Evolutionary conservation across 1,139 yeast species (phyloP), one percentile per base, ranked within the genome.

Genomic region (Suhomyces kunorum): DNA sequence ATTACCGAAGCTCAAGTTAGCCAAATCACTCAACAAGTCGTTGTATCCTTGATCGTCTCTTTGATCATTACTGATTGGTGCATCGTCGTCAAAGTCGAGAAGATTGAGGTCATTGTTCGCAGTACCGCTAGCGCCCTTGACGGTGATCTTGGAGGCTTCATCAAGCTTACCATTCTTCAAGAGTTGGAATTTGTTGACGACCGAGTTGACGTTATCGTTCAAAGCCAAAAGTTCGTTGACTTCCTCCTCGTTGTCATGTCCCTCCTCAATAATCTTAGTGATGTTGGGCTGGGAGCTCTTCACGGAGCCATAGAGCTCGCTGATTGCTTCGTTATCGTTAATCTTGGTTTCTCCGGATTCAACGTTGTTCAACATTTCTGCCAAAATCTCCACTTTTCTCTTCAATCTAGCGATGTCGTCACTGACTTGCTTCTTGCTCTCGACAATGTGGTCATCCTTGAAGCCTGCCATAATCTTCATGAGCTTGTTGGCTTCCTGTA

Each of bases 391-490:
- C n/a, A 89, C 87, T 66, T 92, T 92, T 45, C 96, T 79, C 54
- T 81, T 83, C 56, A 92, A 74, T 59, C 87, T 83, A 41, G 87
- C 89, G 42, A 94, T 73, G 56, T 94, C 98, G 50, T 86, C 89
- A 30, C 83, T 81, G 30, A 90, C 85, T 52, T 85, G 81, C 46
- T 87, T 88, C 54, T 81, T 81, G 51, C 88, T 86, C 51, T 76
- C 78, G 47, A 79, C 80, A 25, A 77, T 67, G 32, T 74, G 66
- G 60, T 94, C 96, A 49, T 87, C 94, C 63, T 85, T 85, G 68
- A 87, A 92, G 3, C 99, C 99, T 8, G 98, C 96, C 97, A 92
- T 90, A 52, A 92, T 82, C 60, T 90, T 89, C 98, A 92, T 94
- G 61, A 92, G 76, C 53, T 86, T 87, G 63, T 92, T 92, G 28